Conservation (phyloP, 2,329 filamentous ascomycete species). For the Cytospora piceae region DNA sequence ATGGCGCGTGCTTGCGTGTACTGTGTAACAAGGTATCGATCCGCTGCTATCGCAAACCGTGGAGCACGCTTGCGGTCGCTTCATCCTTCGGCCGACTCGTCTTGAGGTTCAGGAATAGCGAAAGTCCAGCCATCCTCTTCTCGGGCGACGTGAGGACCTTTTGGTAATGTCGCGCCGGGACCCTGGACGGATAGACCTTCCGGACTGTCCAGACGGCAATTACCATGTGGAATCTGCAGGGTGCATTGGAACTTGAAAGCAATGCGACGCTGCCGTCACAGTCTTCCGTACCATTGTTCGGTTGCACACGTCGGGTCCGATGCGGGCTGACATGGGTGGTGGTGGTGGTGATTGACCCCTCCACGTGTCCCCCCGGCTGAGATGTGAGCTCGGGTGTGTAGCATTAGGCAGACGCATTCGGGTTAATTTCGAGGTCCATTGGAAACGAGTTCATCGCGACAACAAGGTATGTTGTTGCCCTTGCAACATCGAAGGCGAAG, state of each 20-base stretch:
- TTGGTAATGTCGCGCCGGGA: constrained; percentile 10
- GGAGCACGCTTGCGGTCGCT: constrained; percentile 21
- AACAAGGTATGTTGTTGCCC: constrained; percentile 7
- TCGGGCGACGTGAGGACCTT: constrained; percentile 10
- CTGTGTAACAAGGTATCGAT: background rate
- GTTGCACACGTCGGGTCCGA: constrained; percentile 15
- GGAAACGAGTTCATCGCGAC: constrained; percentile 13
- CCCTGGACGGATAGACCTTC: background rate
- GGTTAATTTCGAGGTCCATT: constrained; percentile 12
- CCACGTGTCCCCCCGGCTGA: constrained; percentile 22
- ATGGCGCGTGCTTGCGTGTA: constrained; percentile 3
- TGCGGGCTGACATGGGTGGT: constrained; percentile 12
- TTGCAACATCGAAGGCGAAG: constrained; percentile 2
- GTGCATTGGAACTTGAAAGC: constrained; percentile 19
- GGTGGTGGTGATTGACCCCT: background rate
- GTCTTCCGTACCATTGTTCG: background rate
- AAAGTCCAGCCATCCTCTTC: background rate
- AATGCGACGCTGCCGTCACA: constrained; percentile 24
- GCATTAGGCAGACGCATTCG: constrained; percentile 22
- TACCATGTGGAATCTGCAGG: constrained; percentile 8
- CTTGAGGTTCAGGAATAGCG: constrained; percentile 7
- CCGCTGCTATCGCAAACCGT: background rate
- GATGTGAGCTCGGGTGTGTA: constrained; percentile 22
- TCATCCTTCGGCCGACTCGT: constrained; percentile 22
- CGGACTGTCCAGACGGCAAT: background rate